Conservation (phyloP, 2,329 filamentous ascomycete species). For the Ophiostoma himal-ulmi region DNA sequence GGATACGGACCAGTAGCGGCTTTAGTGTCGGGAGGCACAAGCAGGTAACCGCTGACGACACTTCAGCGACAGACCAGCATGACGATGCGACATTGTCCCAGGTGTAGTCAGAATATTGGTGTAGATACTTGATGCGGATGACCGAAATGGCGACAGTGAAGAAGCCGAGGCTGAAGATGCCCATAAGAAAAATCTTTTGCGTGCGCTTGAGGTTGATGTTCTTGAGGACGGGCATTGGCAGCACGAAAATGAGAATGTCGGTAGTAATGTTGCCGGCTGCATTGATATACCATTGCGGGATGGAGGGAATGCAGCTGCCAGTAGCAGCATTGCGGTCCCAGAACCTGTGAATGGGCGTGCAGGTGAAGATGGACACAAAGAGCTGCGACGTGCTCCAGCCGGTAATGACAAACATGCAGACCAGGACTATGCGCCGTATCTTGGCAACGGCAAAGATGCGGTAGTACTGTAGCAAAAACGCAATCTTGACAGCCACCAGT, state of each 20-base stretch:
- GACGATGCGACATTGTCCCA: slow-evolving; percentile 37
- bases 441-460: slow-evolving; percentile 15
- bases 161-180: slow-evolving; percentile 37
- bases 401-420: background rate
- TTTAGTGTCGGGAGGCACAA: slow-evolving; percentile 36
- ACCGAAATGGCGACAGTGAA: slow-evolving; percentile 39
- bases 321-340: slow-evolving; percentile 30
- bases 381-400: slow-evolving; percentile 17
- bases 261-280: slow-evolving; percentile 37
- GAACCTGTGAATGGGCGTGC: slow-evolving; percentile 34
- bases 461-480: slow-evolving; percentile 18
- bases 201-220: slow-evolving; percentile 27
- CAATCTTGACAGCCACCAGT: slow-evolving; percentile 14
- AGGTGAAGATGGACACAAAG: slow-evolving; percentile 32
- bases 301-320: slow-evolving; percentile 32
- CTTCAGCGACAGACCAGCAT: slow-evolving; percentile 36
- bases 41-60: slow-evolving; percentile 35
- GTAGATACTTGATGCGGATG: slow-evolving; percentile 36
- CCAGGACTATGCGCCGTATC: slow-evolving; percentile 10
- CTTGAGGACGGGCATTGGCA: slow-evolving; percentile 35
- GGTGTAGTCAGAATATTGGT: slow-evolving; percentile 33
- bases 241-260: slow-evolving; percentile 35
- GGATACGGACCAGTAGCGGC: slow-evolving; percentile 27
- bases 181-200: slow-evolving; percentile 29
- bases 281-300: slow-evolving; percentile 36